Evolutionary conservation across 1,139 yeast species (phyloP), one percentile per base, ranked within the genome.

Genomic region (Lipomyces yarrowii): DNA sequence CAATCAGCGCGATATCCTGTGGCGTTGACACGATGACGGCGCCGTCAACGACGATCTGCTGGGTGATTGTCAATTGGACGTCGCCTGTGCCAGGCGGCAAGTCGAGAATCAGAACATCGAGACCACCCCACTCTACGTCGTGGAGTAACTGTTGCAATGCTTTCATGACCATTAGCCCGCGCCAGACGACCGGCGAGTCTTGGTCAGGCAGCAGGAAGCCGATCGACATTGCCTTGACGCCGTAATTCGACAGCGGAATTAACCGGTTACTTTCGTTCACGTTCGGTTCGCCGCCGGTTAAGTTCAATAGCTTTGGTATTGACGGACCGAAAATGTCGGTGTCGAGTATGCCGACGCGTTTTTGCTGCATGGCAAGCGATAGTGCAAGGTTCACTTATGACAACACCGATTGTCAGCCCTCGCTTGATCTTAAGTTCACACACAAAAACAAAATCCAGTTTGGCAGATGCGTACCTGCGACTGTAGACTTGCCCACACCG

Each of bases 1-100:
- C 97, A 7, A 89, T 83, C 33, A 91, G 77, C 0, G 97, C 96
- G 61, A 91, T 86, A 71, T 91, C 97, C 74, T 91, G 97, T 0
- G 96, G 96, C 0, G 97, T 91, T 1, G 93, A 87, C 0, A 91
- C 96, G 60, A 91, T 85, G 0, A 91, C 83, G 0, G 96, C 91
- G 1, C 96, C 97, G 71, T 87, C 89, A 0, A 91, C 86, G 60
- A 84, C 81, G n/a, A 90, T 77, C 72, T 87, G 89, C 75, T 91
- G 97, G 39, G 93, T 87, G 35, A 91, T 82, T 0, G 96, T 89
- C 65, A 91, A 80, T 73, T 91, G 97, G 0, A 91, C 89, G 74
- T 91, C 97, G 13, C 97, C 97, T 0, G 97, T 91, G 3, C 97
- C 97, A 0, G 97, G 97, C 0, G 97, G 97, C 90, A 91, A 85